A percentile compares a stretch with the other conserved stretches of the same genome.
These are phyloP conservation scores for Phaeosphaeriaceae sp. DNA, from an alignment of 2,329 filamentous ascomycete genomes.

Conservation along the genomic window DNA sequence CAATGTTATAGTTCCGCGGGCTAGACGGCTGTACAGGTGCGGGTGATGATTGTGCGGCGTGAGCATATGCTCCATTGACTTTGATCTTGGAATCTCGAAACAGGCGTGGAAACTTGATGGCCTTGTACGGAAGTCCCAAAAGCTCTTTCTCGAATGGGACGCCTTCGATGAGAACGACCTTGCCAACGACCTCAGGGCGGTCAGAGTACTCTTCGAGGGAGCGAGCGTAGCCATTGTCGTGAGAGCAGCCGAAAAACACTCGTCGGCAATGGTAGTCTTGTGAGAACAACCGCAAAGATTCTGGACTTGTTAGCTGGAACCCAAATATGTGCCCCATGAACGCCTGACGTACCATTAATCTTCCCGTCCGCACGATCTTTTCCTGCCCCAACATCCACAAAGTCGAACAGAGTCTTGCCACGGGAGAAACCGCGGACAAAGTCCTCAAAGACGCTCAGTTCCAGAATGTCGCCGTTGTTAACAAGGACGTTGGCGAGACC, in stretches of 20 bases:
- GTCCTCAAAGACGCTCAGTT: conserved; percentile 54
- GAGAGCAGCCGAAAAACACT: conserved; percentile 66
- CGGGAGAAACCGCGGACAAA: conserved; percentile 66
- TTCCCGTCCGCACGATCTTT: conserved; percentile 58
- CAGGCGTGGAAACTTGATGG: conserved; percentile 59
- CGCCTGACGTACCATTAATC: conserved; percentile 54
- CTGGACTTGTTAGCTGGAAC: conserved; percentile 44
- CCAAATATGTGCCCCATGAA: not conserved
- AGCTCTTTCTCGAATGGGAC: conserved; percentile 64
- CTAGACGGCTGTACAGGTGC: conserved; percentile 7
- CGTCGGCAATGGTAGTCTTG: conserved; percentile 68
- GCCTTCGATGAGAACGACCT: conserved; percentile 65
- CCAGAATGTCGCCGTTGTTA: conserved; percentile 55
- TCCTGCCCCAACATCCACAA: conserved; percentile 56
- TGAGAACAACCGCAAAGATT: conserved; percentile 63
- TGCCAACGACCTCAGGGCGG: conserved; percentile 54
- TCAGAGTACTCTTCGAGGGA: conserved; percentile 59
- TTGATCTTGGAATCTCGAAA: conserved; percentile 63
- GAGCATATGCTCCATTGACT: conserved; percentile 4
- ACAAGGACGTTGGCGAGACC: conserved; percentile 59
- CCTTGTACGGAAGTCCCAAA: conserved; percentile 58
- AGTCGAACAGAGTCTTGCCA: conserved; percentile 54
- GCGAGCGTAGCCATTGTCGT: conserved; percentile 63
- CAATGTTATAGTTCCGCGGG: conserved; percentile 25
- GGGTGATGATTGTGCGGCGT: conserved; percentile 5